Conservation (phyloP, 1,139 yeast genomes). For the Hemisphaericaspora xylofermentans region DNA sequence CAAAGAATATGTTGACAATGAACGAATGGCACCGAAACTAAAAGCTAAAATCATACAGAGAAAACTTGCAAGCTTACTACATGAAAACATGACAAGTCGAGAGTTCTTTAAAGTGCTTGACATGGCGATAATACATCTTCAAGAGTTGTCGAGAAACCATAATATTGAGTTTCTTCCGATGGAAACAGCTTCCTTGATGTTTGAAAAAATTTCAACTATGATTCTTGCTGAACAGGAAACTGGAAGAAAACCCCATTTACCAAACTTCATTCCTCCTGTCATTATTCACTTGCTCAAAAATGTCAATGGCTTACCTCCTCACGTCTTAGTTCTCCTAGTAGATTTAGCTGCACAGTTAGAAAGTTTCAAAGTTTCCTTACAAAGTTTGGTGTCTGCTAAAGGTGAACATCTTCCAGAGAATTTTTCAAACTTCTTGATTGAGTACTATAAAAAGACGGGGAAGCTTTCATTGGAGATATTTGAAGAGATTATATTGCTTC, state of each 20-base stretch:
- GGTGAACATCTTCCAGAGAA: slow-evolving; percentile 16
- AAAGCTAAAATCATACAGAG: slow-evolving; percentile 5
- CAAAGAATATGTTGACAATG: slow-evolving; percentile 4
- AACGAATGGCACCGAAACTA: slow-evolving; percentile 3
- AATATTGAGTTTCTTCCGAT: slow-evolving; percentile 5
- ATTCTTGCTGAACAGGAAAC: not conserved
- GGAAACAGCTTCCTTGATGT: slow-evolving; percentile 6
- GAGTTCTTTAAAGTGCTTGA: slow-evolving; percentile 7
- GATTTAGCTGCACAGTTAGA: slow-evolving; percentile 24
- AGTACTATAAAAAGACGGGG: slow-evolving; percentile 16
- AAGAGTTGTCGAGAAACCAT: not conserved
- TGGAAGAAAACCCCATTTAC: not conserved
- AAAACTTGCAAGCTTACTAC: slow-evolving; percentile 2
- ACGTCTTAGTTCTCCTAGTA: slow-evolving; percentile 23
- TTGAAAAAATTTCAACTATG: slow-evolving; percentile 5
- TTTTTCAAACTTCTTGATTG: slow-evolving; percentile 24
- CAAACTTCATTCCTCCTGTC: slow-evolving; percentile 6
- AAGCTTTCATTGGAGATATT: slow-evolving; percentile 23
- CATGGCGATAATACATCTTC: slow-evolving; percentile 1
- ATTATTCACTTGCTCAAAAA: slow-evolving; percentile 12
- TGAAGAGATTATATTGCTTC: slow-evolving; percentile 20
- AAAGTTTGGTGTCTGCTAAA: slow-evolving; percentile 14
- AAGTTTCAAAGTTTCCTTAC: slow-evolving; percentile 12
- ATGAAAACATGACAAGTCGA: not conserved
- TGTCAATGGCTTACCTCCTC: slow-evolving; percentile 17